Evolutionary conservation across 805 yeast species (phyloP).

Genomic region (Ogataea haglerorum): DNA sequence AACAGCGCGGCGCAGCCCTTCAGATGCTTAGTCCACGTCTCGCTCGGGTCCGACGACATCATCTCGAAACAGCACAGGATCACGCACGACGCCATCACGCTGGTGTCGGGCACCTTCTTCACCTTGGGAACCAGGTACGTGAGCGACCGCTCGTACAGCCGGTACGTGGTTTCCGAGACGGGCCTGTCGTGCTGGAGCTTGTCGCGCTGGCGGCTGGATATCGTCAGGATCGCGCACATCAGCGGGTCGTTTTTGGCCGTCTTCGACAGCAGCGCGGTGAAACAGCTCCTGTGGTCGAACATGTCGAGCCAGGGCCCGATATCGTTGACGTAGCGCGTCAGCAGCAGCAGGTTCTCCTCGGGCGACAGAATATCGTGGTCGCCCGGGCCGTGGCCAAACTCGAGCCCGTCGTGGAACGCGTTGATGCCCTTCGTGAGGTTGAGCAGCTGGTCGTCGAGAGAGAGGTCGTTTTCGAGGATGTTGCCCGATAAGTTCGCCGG

Average conservation of each 20-base stretch:
- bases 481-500: slow-evolving; percentile 9
- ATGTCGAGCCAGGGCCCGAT: slow-evolving; percentile 26
- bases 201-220: slow-evolving; percentile 21
- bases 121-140: slow-evolving; percentile 22
- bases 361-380: slow-evolving; percentile 25
- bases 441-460: slow-evolving; percentile 13
- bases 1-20: slow-evolving; percentile 41
- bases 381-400: slow-evolving; percentile 7
- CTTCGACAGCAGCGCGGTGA: slow-evolving; percentile 21
- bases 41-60: slow-evolving; percentile 38
- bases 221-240: slow-evolving; percentile 17
- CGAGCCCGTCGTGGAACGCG: slow-evolving; percentile 13
- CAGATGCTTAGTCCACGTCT: slow-evolving; percentile 39
- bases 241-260: slow-evolving; percentile 18
- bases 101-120: slow-evolving; percentile 14
- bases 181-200: slow-evolving; percentile 11
- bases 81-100: slow-evolving; percentile 24
- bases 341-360: slow-evolving; percentile 24
- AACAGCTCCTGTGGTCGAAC: slow-evolving; percentile 24
- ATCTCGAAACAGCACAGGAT: slow-evolving; percentile 38
- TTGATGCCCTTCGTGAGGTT: slow-evolving; percentile 14
- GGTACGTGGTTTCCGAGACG: slow-evolving; percentile 18
- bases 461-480: slow-evolving; percentile 4
- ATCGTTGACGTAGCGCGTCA: slow-evolving; percentile 19
- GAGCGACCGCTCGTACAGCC: slow-evolving; percentile 18